phyloP scores from a whole-genome alignment of 2,329 filamentous ascomycete species.

The Clathrospora elynae region DNA sequence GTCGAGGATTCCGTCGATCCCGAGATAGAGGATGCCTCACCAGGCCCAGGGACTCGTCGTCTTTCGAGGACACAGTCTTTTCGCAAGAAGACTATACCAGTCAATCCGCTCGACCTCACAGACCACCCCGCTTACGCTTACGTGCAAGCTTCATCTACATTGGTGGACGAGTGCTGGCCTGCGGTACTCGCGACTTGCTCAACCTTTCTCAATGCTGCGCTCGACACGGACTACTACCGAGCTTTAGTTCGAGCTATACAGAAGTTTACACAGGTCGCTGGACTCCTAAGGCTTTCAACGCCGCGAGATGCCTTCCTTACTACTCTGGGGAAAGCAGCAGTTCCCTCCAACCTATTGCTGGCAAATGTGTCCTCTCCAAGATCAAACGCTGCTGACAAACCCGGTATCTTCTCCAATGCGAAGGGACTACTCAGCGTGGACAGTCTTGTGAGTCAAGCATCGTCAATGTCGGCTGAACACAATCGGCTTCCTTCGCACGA shows the following conservation, averaged over 20 bases:
- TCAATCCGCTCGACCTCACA: slow-evolving; percentile 80
- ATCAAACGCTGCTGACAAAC: slow-evolving; percentile 55
- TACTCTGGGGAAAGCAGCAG: slow-evolving; percentile 88
- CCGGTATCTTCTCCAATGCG: slow-evolving; percentile 71
- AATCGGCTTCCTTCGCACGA: slow-evolving; percentile 65
- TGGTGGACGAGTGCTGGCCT: slow-evolving; percentile 94
- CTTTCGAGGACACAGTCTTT: slow-evolving; percentile 69
- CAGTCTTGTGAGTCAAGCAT: slow-evolving; percentile 65
- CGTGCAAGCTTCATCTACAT: slow-evolving; percentile 75
- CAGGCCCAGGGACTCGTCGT: slow-evolving; percentile 21
- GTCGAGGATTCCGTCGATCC: slow-evolving; percentile 35
- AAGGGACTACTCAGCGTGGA: slow-evolving; percentile 76
- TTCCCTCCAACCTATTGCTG: slow-evolving; percentile 73
- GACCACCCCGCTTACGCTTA: slow-evolving; percentile 73
- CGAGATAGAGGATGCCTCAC: slow-evolving; percentile 34
- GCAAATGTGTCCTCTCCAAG: slow-evolving; percentile 46
- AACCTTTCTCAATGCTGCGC: slow-evolving; percentile 87
- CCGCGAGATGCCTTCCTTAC: slow-evolving; percentile 94
- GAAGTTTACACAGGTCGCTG: slow-evolving; percentile 92
- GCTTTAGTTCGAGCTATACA: slow-evolving; percentile 90
- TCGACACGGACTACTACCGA: slow-evolving; percentile 95
- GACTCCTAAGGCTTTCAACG: slow-evolving; percentile 79
- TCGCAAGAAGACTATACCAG: slow-evolving; percentile 75
- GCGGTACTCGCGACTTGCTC: slow-evolving; percentile 93
- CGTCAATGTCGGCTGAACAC: slow-evolving; percentile 60